A percentile compares a stretch with the other conserved stretches of the same genome.
phyloP scores from a whole-genome alignment of 768 basidiomycete species.

The Pisolithus tinctorius region DNA sequence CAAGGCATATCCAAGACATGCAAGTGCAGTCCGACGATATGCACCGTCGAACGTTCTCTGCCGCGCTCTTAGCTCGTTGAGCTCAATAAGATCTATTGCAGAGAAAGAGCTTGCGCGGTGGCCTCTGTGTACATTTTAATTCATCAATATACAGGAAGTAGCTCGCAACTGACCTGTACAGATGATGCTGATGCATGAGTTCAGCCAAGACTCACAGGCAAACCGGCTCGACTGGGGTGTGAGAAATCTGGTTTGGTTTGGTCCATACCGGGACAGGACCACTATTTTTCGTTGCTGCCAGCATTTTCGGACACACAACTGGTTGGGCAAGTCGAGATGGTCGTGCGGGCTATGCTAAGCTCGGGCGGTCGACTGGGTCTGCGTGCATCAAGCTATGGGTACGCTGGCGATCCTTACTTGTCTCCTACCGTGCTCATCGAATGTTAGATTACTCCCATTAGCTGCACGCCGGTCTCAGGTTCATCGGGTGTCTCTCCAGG shows the following conservation, averaged over 20 bases:
- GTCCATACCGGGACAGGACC: not conserved
- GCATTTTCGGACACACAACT: not conserved
- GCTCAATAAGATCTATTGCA: conserved; percentile 48
- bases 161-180: conserved; percentile 19
- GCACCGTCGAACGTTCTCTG: conserved; percentile 82
- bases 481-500: conserved; percentile 14
- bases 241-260: conserved; percentile 13
- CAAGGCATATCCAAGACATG: conserved; percentile 65
- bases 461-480: conserved; percentile 6
- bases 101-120: conserved; percentile 46
- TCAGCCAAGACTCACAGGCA: conserved; percentile 2
- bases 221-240: conserved; percentile 12
- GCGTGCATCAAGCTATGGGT: conserved; percentile 20
- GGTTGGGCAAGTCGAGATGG: conserved; percentile 1
- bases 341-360: conserved; percentile 17
- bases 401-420: not conserved
- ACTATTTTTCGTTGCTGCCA: not conserved
- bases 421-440: conserved; percentile 5
- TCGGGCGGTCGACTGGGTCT: conserved; percentile 18
- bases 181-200: conserved; percentile 9
- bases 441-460: conserved; percentile 12
- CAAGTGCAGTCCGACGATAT: conserved; percentile 69
- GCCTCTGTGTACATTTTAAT: conserved; percentile 24
- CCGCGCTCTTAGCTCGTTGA: conserved; percentile 71
- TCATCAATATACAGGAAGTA: not conserved